Evolutionary conservation across 345 rosid genomes (phyloP), one percentile per base, ranked within the genome.

Genomic region (Nasturtium officinale): DNA sequence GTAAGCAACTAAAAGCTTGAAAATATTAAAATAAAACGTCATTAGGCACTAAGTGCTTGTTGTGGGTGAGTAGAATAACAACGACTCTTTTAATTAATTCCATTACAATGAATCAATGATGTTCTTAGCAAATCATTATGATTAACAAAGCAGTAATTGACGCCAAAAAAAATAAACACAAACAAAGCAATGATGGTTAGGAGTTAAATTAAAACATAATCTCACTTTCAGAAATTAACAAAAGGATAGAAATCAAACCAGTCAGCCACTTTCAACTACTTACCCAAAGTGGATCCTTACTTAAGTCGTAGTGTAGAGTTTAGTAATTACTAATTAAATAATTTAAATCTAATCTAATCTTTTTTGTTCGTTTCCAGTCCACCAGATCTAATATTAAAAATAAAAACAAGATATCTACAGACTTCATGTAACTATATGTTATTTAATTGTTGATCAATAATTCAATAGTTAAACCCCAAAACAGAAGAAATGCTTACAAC

Each of bases 191-290:
- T 38, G 32, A 59, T 60, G 37, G 9, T 50, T 47, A 40, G 35
- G 46, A 38, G 51, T 53, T 23, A 32, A 37, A 32, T 35, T 15
- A 28, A 45, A 56, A 61, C 0, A 32, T 64, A 61, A 75, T 67
- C 63, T 45, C n/a, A 17, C 77, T 56, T 73, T 45, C 12, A 30
- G 25, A 16, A 23, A 40, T 10, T 3, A 38, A 50, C 18, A 18
- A 60, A 75, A 75, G 61, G 69, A 11, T 61, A 60, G 40, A 75
- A 75, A 75, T 74, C 79, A 75, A 75, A 75, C 79, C 79, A 75
- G 69, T 75, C 51, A 45, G 64, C 79, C 42, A 43, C 69, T 75
- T 61, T 75, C 79, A 68, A 53, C 79, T 68, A 48, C 74, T 68
- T 76, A 75, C 64, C 79, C 79, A 61, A 76, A 69, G 75, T 76